A percentile compares a stretch with the other conserved stretches of the same genome.
phyloP scores from a whole-genome alignment of 2,329 filamentous ascomycete species.

The Arthroderma sp. region DNA sequence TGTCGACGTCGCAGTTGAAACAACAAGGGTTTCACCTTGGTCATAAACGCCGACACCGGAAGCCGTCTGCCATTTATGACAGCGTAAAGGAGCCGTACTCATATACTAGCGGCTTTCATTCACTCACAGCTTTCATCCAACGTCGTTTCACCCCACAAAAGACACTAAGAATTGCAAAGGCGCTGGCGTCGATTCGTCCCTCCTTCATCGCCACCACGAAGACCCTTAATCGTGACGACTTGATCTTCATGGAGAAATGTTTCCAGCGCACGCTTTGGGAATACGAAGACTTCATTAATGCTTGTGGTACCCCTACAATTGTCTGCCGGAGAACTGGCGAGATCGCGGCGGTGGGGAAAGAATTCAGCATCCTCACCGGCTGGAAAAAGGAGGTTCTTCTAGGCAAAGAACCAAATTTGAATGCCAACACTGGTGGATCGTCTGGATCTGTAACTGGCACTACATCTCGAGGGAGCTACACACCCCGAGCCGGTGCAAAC shows the following conservation, averaged over 20 bases:
- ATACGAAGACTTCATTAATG: slow-evolving; percentile 83
- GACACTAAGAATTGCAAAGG: slow-evolving; percentile 70
- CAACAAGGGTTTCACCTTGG: slow-evolving; percentile 25
- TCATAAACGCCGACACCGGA: slow-evolving; percentile 42
- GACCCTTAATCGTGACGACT: slow-evolving; percentile 73
- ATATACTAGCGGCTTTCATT: slow-evolving; percentile 83
- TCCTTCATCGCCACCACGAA: slow-evolving; percentile 87
- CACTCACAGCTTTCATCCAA: slow-evolving; percentile 66
- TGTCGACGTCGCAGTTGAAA: slow-evolving; percentile 33
- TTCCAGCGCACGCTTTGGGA: slow-evolving; percentile 87
- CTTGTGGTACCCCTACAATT: slow-evolving; percentile 78
- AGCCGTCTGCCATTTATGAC: slow-evolving; percentile 78
- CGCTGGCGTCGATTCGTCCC: slow-evolving; percentile 76
- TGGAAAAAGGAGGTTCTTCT: slow-evolving; percentile 86
- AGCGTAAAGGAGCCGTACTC: slow-evolving; percentile 82
- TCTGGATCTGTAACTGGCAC: slow-evolving; percentile 22
- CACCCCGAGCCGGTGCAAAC: slow-evolving; percentile 28
- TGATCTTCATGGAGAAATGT: slow-evolving; percentile 96
- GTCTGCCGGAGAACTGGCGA: slow-evolving; percentile 87
- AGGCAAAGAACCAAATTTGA: slow-evolving; percentile 75
- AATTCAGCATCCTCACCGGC: slow-evolving; percentile 88
- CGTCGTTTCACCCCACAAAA: slow-evolving; percentile 65
- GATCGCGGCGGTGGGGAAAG: slow-evolving; percentile 88
- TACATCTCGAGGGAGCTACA: slow-evolving; percentile 35
- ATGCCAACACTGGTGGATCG: slow-evolving; percentile 59